Evolutionary conservation across 2,329 filamentous ascomycete genomes (phyloP).

Genomic region (Harringtonia aguacate): DNA sequence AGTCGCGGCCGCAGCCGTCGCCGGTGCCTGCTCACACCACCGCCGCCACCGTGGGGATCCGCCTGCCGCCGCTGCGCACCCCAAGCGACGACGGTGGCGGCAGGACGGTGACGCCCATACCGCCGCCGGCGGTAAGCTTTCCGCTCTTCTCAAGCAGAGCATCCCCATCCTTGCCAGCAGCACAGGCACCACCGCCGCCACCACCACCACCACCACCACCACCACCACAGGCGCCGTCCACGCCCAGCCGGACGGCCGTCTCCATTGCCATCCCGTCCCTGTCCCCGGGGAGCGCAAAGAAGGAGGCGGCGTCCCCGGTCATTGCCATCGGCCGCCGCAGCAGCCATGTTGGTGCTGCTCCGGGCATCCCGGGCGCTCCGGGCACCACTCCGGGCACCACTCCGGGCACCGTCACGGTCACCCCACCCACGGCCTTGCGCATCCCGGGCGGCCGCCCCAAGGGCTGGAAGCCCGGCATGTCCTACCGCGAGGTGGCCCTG

Average conservation of each 20-base stretch:
- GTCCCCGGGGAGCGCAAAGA: not conserved
- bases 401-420: not conserved
- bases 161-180: not conserved
- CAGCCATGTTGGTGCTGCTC: too few species aligned
- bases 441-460: constrained; percentile 35
- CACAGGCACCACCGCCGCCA: not conserved
- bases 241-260: not conserved
- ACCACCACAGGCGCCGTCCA: not conserved
- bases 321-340: constrained; percentile 2
- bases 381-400: too few species aligned
- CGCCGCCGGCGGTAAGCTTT: too few species aligned
- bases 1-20: too few species aligned
- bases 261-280: not conserved
- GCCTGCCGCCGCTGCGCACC: too few species aligned
- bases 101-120: too few species aligned
- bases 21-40: too few species aligned
- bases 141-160: too few species aligned
- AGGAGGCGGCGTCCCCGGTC: not conserved
- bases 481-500: constrained; percentile 15
- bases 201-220: not conserved
- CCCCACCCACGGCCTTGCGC: not conserved
- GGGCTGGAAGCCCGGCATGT: constrained; percentile 29
- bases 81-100: too few species aligned
- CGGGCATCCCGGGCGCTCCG: too few species aligned
- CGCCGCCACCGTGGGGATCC: too few species aligned